Evolutionary conservation across 2,329 filamentous ascomycete genomes (phyloP).

Genomic region (Paraphaeosphaeria minitans): DNA sequence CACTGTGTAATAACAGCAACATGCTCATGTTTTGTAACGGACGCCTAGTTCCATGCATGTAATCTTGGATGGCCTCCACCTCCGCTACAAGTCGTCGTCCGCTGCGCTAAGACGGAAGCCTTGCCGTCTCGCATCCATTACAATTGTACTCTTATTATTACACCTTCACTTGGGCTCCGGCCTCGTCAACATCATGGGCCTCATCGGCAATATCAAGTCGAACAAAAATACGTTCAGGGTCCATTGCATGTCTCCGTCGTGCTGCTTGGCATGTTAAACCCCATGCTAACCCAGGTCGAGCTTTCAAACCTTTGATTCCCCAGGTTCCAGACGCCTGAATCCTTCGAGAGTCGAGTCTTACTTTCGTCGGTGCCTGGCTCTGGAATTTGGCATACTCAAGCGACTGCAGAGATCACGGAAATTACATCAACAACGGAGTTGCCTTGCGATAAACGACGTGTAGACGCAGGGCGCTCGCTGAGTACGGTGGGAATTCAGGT

Average conservation of each 20-base stretch:
- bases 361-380: neutral
- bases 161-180: neutral
- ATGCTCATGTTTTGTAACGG: neutral
- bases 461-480: neutral
- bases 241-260: neutral
- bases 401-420: neutral
- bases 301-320: slow-evolving; percentile 1
- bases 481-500: neutral
- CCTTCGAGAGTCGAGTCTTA: neutral
- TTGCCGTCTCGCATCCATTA: slow-evolving; percentile 3
- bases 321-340: neutral
- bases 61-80: neutral
- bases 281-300: slow-evolving; percentile 6
- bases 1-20: neutral
- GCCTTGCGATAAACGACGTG: neutral
- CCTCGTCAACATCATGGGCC: neutral
- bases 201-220: neutral
- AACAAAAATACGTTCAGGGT: neutral
- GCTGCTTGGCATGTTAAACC: slow-evolving; percentile 3
- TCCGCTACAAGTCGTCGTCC: slow-evolving; percentile 11
- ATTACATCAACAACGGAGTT: neutral
- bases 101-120: slow-evolving; percentile 5
- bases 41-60: neutral
- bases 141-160: slow-evolving; percentile 4
- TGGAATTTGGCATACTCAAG: neutral